These are phyloP conservation scores for Trichoderma cornu-damae DNA, from an alignment of 2,329 filamentous ascomycete species.

Conservation along the genomic window DNA sequence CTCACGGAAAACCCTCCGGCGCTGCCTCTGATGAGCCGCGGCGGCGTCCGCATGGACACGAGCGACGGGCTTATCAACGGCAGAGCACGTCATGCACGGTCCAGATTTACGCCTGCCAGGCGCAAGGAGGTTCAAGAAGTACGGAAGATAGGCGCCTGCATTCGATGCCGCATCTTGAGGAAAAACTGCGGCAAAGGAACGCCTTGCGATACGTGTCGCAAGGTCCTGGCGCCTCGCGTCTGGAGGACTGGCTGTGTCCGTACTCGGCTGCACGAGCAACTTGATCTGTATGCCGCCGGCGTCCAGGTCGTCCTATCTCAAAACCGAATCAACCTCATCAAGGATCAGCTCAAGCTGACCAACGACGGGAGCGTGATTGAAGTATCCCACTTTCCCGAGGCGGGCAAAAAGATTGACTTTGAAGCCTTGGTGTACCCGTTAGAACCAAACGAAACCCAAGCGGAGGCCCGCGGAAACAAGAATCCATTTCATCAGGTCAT, in stretches of 20 bases:
- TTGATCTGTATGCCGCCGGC: slow-evolving; percentile 59
- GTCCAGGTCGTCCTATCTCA: slow-evolving; percentile 59
- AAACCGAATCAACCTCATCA: slow-evolving; percentile 52
- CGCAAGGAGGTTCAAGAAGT: slow-evolving; percentile 62
- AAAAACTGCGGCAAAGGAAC: slow-evolving; percentile 62
- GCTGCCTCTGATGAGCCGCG: slow-evolving; percentile 35
- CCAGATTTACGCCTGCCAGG: slow-evolving; percentile 53
- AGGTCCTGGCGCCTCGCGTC: slow-evolving; percentile 58
- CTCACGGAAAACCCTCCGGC: slow-evolving; percentile 30
- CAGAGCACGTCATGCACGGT: slow-evolving; percentile 49
- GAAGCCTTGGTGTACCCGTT: slow-evolving; percentile 31
- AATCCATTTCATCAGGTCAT: slow-evolving; percentile 38
- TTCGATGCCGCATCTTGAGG: slow-evolving; percentile 59
- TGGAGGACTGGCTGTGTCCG: slow-evolving; percentile 61
- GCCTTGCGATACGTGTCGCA: slow-evolving; percentile 59
- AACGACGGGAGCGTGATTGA: slow-evolving; percentile 50
- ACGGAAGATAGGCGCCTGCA: slow-evolving; percentile 60
- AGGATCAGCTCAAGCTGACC: slow-evolving; percentile 45
- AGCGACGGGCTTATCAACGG: slow-evolving; percentile 41
- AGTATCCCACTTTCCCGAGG: slow-evolving; percentile 55
- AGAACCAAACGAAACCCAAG: slow-evolving; percentile 35
- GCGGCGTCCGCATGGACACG: slow-evolving; percentile 52
- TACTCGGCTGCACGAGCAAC: slow-evolving; percentile 55
- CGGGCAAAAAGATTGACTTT: slow-evolving; percentile 41
- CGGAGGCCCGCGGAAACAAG: slow-evolving; percentile 32